These are phyloP conservation scores for Lasiodiplodia citricola DNA, from an alignment of 2,329 filamentous ascomycete species.

Conservation along the genomic window DNA sequence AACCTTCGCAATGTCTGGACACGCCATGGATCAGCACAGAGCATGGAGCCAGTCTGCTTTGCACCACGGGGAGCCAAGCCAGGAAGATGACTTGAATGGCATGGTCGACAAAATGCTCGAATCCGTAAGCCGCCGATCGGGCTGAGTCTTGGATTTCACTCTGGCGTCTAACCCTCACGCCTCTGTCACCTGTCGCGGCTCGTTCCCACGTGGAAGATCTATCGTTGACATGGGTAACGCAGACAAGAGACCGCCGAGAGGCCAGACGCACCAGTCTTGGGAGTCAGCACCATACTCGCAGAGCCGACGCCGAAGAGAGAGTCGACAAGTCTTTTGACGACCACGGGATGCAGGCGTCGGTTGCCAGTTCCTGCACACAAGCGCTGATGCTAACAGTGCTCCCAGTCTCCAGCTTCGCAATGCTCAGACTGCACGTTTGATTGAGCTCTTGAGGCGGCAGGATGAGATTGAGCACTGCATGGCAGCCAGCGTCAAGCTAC, in stretches of 20 bases:
- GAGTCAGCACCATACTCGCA: constrained; percentile 32
- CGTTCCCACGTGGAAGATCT: neutral
- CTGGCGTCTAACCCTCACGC: neutral
- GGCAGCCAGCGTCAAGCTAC: constrained; percentile 7
- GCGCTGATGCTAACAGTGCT: neutral
- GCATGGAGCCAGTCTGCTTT: neutral
- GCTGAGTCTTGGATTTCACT: neutral
- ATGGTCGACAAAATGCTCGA: neutral
- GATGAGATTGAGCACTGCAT: constrained; percentile 26
- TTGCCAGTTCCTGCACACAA: neutral
- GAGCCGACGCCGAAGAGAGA: constrained; percentile 27
- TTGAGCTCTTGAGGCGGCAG: constrained; percentile 18
- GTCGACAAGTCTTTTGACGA: constrained; percentile 36
- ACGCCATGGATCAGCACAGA: neutral
- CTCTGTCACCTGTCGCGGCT: neutral
- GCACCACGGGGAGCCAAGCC: neutral
- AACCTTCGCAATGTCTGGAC: neutral
- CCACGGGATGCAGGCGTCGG: constrained; percentile 38
- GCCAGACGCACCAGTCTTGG: constrained; percentile 30
- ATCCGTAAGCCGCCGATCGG: constrained; percentile 4
- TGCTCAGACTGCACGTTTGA: constrained; percentile 21
- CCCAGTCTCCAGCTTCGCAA: constrained; percentile 11
- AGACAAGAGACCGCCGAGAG: constrained; percentile 37
- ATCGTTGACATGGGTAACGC: constrained; percentile 7
- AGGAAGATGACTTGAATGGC: neutral